Base-by-base conservation (phyloP, 2,329 filamentous ascomycete species). In the Fusarium subtropicale region DNA sequence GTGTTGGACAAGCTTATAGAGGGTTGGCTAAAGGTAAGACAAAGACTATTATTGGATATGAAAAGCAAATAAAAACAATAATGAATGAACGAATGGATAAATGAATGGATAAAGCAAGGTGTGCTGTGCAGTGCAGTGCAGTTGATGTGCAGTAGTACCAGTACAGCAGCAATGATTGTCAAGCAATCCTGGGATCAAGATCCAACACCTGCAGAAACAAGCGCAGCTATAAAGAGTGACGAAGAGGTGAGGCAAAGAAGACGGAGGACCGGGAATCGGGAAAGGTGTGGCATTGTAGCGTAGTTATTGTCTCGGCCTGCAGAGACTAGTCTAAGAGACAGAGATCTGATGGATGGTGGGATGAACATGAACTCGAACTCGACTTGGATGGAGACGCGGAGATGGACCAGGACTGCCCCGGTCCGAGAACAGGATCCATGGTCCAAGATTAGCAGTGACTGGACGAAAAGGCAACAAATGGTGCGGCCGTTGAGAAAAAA, bases 301-400 rank as follows among this genome's bases (percentile, higher is more conserved):
- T 64, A 57, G 53, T 58, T 71, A 69, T 66, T 51, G 42, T 57
- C 38, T 36, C 41, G 55, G 60, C 38, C 50, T 65, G 60, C 55
- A 66, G 60, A 54, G 54, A 52, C 56, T 58, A 59, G 71, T 69
- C 20, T 22, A 74, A 68, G 60, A 51, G 51, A 52, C 54, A 64
- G 62, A 73, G 71, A 74, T 74, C 71, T 66, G 63, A 63, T 66
- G 64, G 56, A 45, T 69, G 65, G 60, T 56, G 31, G 53, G 42
- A 34, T 56, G 68, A 28, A 44, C 28, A 34, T 56, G 68, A 28
- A 44, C 28, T 30, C 50, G n/a, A 39, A 39, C 36, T 52, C 22
- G 22, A 28, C 31, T 16, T 56, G 13, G 60, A 64, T 57, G 69
- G 61, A 59, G 69, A 72, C 58, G 60, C 68, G 72, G 71, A 74